These are phyloP conservation scores for Fusarium nanum DNA, from an alignment of 2,329 filamentous ascomycete genomes.

Conservation along the genomic window DNA sequence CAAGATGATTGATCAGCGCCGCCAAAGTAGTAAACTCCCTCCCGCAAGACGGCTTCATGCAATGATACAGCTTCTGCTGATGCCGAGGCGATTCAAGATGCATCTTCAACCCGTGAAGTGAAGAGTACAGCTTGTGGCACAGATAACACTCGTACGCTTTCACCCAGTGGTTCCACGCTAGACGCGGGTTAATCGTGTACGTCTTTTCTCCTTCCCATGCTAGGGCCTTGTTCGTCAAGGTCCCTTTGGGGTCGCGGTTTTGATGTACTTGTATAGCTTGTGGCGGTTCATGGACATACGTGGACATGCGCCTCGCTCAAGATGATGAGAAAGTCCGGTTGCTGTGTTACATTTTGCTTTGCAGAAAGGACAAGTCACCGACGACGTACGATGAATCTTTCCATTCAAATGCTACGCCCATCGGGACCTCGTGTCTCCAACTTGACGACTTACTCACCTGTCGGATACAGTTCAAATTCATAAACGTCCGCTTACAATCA, in stretches of 20 bases:
- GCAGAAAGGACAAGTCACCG: slow-evolving; percentile 66
- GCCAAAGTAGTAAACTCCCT: slow-evolving; percentile 56
- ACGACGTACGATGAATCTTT: slow-evolving; percentile 52
- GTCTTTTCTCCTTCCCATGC: slow-evolving; percentile 54
- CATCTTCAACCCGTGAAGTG: slow-evolving; percentile 54
- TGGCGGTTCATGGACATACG: slow-evolving; percentile 61
- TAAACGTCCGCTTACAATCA: slow-evolving; percentile 51
- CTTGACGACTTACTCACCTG: slow-evolving; percentile 8
- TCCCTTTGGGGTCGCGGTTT: slow-evolving; percentile 58
- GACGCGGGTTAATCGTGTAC: slow-evolving; percentile 52
- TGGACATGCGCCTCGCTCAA: slow-evolving; percentile 67
- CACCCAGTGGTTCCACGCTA: slow-evolving; percentile 57
- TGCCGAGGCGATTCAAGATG: slow-evolving; percentile 65
- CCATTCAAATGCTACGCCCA: slow-evolving; percentile 65
- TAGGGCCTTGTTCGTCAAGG: slow-evolving; percentile 64
- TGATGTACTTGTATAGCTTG: slow-evolving; percentile 60
- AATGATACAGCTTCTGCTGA: slow-evolving; percentile 56
- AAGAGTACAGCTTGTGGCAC: slow-evolving; percentile 59
- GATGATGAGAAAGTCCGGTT: slow-evolving; percentile 65
- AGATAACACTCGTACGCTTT: slow-evolving; percentile 50
- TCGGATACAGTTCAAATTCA: slow-evolving; percentile 37
- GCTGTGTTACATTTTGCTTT: slow-evolving; percentile 58
- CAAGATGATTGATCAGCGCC: slow-evolving; percentile 56
- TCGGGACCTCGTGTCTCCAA: background rate
- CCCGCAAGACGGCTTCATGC: slow-evolving; percentile 50